Evolutionary conservation across 495 filamentous ascomycete species (phyloP).

Genomic region (Lentithecium fluviatile): DNA sequence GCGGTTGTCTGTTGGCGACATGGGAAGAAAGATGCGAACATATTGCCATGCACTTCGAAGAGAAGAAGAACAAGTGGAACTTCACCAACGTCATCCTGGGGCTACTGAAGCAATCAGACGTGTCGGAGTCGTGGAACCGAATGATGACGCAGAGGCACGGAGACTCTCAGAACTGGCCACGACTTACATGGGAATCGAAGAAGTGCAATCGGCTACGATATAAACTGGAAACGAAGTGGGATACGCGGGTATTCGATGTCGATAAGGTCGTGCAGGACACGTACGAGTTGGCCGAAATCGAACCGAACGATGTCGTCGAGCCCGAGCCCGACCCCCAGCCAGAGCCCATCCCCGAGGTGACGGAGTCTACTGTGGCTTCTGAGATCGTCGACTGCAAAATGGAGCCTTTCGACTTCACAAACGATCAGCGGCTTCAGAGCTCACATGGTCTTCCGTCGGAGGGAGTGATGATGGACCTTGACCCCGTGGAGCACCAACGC

Average conservation of each 20-base stretch:
- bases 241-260: conserved; percentile 27
- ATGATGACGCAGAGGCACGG: conserved; percentile 28
- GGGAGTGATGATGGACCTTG: conserved; percentile 24
- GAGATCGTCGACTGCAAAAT: conserved; percentile 24
- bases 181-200: conserved; percentile 36
- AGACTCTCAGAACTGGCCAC: conserved; percentile 28
- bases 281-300: conserved; percentile 28
- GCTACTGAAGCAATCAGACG: conserved; percentile 33
- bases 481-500: conserved; percentile 15
- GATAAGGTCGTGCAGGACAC: conserved; percentile 30
- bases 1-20: conserved; percentile 20
- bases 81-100: conserved; percentile 37
- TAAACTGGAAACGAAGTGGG: conserved; percentile 31
- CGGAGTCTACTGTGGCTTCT: background rate
- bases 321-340: conserved; percentile 4
- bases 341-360: background rate
- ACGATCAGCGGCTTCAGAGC: conserved; percentile 8
- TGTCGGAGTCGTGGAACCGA: conserved; percentile 27
- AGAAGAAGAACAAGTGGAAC: conserved; percentile 36
- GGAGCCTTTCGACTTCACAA: conserved; percentile 24
- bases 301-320: conserved; percentile 2
- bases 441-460: conserved; percentile 23
- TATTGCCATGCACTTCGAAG: conserved; percentile 36
- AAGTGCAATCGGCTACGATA: conserved; percentile 31
- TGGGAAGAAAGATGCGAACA: conserved; percentile 39